phyloP scores from a whole-genome alignment of 148 eudicot genomes.

The Chenopodium quinoa region DNA sequence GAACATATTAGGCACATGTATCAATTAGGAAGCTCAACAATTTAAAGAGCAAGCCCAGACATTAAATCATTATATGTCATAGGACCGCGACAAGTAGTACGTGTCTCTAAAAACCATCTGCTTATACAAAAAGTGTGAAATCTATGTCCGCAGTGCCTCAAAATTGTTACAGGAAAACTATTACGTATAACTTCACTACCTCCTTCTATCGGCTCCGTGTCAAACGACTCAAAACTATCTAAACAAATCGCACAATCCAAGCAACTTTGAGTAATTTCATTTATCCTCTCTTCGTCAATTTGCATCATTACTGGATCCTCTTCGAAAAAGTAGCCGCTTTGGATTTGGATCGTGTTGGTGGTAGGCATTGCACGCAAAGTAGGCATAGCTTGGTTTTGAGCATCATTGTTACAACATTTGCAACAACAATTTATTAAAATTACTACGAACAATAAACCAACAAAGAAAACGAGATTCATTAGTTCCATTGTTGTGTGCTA shows the following conservation, averaged over 20 bases:
- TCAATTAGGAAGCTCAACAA: too few species aligned
- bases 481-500: too few species aligned
- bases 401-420: too few species aligned
- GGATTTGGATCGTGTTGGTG: neutral
- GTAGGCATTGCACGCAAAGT: neutral
- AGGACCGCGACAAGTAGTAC: neutral
- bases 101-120: neutral
- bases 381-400: neutral
- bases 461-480: too few species aligned
- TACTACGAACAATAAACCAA: too few species aligned
- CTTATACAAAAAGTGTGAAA: conserved; percentile 4
- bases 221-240: neutral
- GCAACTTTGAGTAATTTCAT: neutral
- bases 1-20: too few species aligned
- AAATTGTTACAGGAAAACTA: neutral
- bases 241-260: conserved; percentile 12
- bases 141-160: conserved; percentile 12
- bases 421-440: neutral
- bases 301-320: neutral
- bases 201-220: neutral
- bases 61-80: neutral
- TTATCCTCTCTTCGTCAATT: neutral
- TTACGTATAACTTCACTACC: neutral
- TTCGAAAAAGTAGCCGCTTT: neutral
- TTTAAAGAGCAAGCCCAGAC: neutral